Evolutionary conservation across 2,329 filamentous ascomycete genomes (phyloP).

Genomic region (Alternaria incomplexa): DNA sequence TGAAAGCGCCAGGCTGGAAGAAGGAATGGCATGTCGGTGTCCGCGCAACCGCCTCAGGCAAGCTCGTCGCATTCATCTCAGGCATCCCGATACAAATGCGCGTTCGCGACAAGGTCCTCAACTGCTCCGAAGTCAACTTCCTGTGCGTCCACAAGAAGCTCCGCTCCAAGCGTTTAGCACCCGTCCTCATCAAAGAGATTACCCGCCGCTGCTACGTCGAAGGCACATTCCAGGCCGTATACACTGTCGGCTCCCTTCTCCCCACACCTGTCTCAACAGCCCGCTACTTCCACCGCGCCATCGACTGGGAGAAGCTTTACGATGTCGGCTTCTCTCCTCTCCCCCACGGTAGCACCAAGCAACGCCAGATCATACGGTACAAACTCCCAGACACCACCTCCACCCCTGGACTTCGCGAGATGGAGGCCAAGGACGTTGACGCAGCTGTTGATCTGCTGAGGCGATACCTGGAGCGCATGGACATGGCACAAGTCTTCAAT

Average conservation of each 20-base stretch:
- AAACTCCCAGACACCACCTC: slow-evolving; percentile 76
- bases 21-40: slow-evolving; percentile 96
- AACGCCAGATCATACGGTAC: slow-evolving; percentile 86
- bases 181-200: slow-evolving; percentile 96
- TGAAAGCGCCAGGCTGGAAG: slow-evolving; percentile 93
- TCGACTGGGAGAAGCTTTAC: slow-evolving; percentile 96
- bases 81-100: slow-evolving; percentile 85
- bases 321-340: slow-evolving; percentile 93
- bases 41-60: slow-evolving; percentile 79
- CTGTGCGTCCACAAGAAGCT: slow-evolving; percentile 98
- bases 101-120: slow-evolving; percentile 76
- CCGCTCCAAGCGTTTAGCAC: slow-evolving; percentile 87
- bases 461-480: slow-evolving; percentile 79
- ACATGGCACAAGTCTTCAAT: slow-evolving; percentile 82
- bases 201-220: slow-evolving; percentile 88
- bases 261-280: slow-evolving; percentile 92
- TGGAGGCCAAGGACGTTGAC: slow-evolving; percentile 79
- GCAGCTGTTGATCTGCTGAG: slow-evolving; percentile 76
- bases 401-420: slow-evolving; percentile 76
- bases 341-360: slow-evolving; percentile 80
- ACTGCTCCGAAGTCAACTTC: slow-evolving; percentile 95
- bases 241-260: slow-evolving; percentile 89
- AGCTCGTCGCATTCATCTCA: slow-evolving; percentile 94
- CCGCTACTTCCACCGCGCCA: slow-evolving; percentile 90
- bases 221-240: slow-evolving; percentile 92